A percentile compares a stretch with the other conserved stretches of the same genome.
Evolutionary conservation across 1,284 basidiomycete genomes (phyloP).

Genomic region (Cryptococcus hybrid): DNA sequence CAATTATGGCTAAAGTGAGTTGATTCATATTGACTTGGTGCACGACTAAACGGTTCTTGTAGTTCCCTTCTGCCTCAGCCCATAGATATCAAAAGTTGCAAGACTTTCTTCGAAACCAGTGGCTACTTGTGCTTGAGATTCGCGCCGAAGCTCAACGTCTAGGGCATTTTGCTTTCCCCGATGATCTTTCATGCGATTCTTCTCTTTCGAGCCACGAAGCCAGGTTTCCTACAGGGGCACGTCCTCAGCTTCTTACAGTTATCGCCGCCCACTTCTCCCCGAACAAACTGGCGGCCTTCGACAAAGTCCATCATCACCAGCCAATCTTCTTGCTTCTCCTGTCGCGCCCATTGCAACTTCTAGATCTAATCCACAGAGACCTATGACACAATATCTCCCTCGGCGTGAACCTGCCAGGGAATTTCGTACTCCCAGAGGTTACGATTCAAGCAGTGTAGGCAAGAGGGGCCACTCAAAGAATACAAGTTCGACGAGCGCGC

Average conservation of each 20-base stretch:
- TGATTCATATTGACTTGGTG: background rate
- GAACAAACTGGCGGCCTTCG: constrained; percentile 6
- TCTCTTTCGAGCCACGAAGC: constrained; percentile 26
- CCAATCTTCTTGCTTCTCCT: constrained; percentile 12
- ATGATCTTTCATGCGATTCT: constrained; percentile 13
- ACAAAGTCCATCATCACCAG: constrained; percentile 43
- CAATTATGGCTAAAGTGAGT: constrained; percentile 54
- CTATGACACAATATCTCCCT: constrained; percentile 38
- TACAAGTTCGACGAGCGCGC: background rate
- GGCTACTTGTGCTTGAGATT: constrained; percentile 46
- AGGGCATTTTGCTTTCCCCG: constrained; percentile 36
- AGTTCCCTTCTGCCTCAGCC: constrained; percentile 56
- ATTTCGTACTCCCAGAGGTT: background rate
- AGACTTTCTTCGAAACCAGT: constrained; percentile 54
- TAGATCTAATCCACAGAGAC: constrained; percentile 17
- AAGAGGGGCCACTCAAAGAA: background rate
- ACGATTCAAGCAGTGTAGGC: background rate
- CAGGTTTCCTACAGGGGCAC: constrained; percentile 3
- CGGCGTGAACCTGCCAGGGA: constrained; percentile 26
- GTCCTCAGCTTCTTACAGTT: constrained; percentile 16
- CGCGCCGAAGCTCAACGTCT: constrained; percentile 35
- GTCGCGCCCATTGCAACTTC: constrained; percentile 2
- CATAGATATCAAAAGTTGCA: constrained; percentile 56
- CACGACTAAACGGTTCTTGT: constrained; percentile 2
- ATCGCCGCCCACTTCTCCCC: constrained; percentile 11